These are phyloP conservation scores for Thalassiosira mediterranea DNA, from an alignment of 352 stramenopile genomes.

Conservation along the genomic window DNA sequence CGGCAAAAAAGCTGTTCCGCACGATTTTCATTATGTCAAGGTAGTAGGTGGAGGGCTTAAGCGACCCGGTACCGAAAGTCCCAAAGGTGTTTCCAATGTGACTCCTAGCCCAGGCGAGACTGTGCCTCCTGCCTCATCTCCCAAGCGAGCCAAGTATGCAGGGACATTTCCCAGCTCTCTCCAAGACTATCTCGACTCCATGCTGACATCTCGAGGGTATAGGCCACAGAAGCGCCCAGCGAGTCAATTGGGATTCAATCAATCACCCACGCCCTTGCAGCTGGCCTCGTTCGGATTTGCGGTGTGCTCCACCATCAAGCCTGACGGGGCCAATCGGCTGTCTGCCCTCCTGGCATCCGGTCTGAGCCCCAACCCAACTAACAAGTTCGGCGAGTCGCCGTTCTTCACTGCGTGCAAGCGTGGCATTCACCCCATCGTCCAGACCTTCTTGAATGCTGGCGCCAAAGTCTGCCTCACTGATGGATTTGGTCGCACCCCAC, in stretches of 20 bases:
- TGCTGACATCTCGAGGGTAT: slow-evolving; percentile 37
- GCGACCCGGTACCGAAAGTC: not conserved
- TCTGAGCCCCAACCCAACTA: slow-evolving; percentile 48
- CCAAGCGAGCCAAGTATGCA: not conserved
- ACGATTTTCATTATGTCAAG: slow-evolving; percentile 28
- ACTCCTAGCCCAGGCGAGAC: not conserved
- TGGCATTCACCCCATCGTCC: slow-evolving; percentile 21
- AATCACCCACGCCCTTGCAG: slow-evolving; percentile 41
- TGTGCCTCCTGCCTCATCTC: not conserved
- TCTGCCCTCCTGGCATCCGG: slow-evolving; percentile 30
- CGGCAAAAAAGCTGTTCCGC: not conserved
- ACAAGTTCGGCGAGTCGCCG: slow-evolving; percentile 54
- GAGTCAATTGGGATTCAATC: slow-evolving; percentile 35
- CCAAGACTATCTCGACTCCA: slow-evolving; percentile 43
- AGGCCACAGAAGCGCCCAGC: slow-evolving; percentile 15
- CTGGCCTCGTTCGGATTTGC: slow-evolving; percentile 44
- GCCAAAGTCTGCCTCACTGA: slow-evolving; percentile 42
- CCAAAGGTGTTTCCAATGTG: not conserved
- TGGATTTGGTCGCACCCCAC: slow-evolving; percentile 48
- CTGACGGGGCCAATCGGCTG: slow-evolving; percentile 24
- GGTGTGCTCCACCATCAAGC: slow-evolving; percentile 37
- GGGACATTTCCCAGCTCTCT: slow-evolving; percentile 4
- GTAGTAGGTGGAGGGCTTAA: slow-evolving; percentile 34
- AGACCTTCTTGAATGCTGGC: slow-evolving; percentile 43
- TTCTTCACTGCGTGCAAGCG: slow-evolving; percentile 50